Base-by-base conservation (phyloP, 140 eudicot genomes). In the Flaveria floridana region DNA sequence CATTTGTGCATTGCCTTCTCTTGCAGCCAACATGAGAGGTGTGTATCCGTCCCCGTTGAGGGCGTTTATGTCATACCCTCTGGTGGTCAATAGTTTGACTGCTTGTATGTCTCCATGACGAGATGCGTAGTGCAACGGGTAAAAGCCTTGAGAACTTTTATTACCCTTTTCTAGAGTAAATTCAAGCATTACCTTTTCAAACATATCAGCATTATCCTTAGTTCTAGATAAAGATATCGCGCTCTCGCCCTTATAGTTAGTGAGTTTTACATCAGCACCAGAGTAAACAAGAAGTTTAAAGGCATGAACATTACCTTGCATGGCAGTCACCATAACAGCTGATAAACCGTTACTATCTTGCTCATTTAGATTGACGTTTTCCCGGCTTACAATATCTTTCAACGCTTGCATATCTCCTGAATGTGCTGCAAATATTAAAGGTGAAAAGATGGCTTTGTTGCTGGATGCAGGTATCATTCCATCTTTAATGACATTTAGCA, bases 11-110 rank as follows among this genome's bases (percentile, higher is more conserved):
- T 88, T 85, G 72, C 88, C 91, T 82, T 88, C 99, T 59, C 82
- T 84, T 19, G 99, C 99, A 2, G 97, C 96, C 74, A 87, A 72
- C 99, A 94, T 88, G 50, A 94, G 90, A 9, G 99, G 99, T 4
- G 97, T 94, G 87, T 87, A 84, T 28, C 84, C 96, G 58, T 94
- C 95, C 48, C 88, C 91, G 10, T 94, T 91, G 9, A 82, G 64
- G 46, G 82, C 75, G 65, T 94, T 88, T 28, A 94, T 86, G 65
- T 94, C 96, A 51, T 90, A 90, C 7, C 96, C 99, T 78, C 86
- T 84, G 70, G 74, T 77, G 41, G 76, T 66, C 62, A 94, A 72
- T 76, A 87, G 50, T 70, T 79, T 87, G 18, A 90, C 99, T 7
- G 99, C 93, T 7, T 83, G 84, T 53, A 76, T 71, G 73, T 94